These are phyloP conservation scores for Sonneratia caseolaris DNA, from an alignment of 345 rosid genomes.

Conservation along the genomic window DNA sequence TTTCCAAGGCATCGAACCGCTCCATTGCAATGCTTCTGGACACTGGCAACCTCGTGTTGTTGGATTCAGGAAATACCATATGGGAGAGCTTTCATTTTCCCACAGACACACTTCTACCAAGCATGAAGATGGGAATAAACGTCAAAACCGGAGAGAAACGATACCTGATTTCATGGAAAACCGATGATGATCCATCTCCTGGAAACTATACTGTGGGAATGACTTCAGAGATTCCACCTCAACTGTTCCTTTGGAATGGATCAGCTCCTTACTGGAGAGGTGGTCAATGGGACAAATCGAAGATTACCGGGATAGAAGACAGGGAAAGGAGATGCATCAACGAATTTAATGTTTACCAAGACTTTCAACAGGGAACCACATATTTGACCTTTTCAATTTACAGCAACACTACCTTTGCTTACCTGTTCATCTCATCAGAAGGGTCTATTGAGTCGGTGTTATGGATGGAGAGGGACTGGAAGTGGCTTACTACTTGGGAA, in stretches of 20 bases:
- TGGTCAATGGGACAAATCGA: constrained; percentile 8
- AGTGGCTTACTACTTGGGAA: constrained; percentile 11
- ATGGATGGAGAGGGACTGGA: constrained; percentile 11
- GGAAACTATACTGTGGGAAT: constrained; percentile 19
- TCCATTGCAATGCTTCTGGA: constrained; percentile 13
- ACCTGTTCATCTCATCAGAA: constrained; percentile 12
- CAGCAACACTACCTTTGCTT: background rate
- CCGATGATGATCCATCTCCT: constrained; percentile 19
- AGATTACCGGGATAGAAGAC: background rate
- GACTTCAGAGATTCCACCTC: constrained; percentile 14
- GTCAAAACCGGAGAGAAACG: constrained; percentile 6
- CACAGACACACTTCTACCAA: constrained; percentile 22
- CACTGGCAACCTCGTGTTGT: constrained; percentile 24
- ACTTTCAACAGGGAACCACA: constrained; percentile 6
- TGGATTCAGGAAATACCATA: background rate
- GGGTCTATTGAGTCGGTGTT: background rate
- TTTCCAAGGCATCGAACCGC: background rate
- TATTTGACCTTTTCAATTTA: background rate
- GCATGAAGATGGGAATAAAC: constrained; percentile 31
- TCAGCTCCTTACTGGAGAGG: background rate
- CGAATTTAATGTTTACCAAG: no score
- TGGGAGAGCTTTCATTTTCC: constrained; percentile 37
- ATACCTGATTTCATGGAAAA: constrained; percentile 23
- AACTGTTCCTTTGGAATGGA: constrained; percentile 11
- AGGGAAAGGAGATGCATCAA: no score